A percentile compares a stretch with the other conserved stretches of the same genome.
These are phyloP conservation scores for Wakefieldia striispora DNA, from an alignment of 768 basidiomycete species.

Conservation along the genomic window DNA sequence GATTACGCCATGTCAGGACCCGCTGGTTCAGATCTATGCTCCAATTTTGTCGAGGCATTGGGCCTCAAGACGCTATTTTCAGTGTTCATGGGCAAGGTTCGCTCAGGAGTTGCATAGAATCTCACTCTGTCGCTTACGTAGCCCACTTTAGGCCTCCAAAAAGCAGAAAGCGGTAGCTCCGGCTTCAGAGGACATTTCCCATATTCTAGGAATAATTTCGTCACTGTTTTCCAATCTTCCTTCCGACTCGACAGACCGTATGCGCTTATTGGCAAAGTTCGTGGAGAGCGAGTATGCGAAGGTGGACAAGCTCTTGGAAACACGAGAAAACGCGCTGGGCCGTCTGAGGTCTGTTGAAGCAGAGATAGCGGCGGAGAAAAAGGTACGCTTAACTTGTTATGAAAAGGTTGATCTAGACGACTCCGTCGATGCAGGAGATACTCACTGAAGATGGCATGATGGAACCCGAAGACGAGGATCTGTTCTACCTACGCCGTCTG, in stretches of 20 bases:
- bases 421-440: conserved; percentile 42
- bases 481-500: conserved; percentile 82
- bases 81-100: conserved; percentile 91
- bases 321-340: conserved; percentile 66
- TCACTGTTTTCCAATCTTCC: conserved; percentile 86
- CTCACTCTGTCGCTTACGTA: conserved; percentile 9
- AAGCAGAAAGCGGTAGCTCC: conserved; percentile 59
- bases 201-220: conserved; percentile 83
- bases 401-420: not conserved
- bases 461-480: conserved; percentile 61
- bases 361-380: conserved; percentile 68
- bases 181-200: conserved; percentile 79
- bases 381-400: conserved; percentile 39
- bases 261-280: conserved; percentile 88
- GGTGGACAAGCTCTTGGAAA: conserved; percentile 87
- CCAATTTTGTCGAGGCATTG: conserved; percentile 81
- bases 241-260: conserved; percentile 77
- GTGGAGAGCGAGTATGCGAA: conserved; percentile 93
- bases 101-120: conserved; percentile 5
- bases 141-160: conserved; percentile 44
- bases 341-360: conserved; percentile 60
- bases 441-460: conserved; percentile 55
- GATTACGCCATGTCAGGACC: conserved; percentile 87
- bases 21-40: conserved; percentile 66
- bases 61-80: conserved; percentile 91